Conservation (phyloP, 345 rosid genomes). For the Aethionema arabicum region DNA sequence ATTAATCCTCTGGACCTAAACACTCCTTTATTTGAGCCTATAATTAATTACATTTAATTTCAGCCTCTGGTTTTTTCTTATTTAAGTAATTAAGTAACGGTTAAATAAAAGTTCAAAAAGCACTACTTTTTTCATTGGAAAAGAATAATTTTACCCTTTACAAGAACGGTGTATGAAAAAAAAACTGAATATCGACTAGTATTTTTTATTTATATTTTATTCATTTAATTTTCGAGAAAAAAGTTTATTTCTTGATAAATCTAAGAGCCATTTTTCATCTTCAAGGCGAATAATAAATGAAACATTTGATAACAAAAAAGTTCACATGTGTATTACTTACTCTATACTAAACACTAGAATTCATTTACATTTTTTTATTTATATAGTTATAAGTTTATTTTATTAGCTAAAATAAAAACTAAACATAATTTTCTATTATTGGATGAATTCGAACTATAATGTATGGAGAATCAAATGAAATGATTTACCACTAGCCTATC, state of each 20-base stretch:
- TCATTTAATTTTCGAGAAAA: not conserved
- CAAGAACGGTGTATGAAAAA: too few species aligned
- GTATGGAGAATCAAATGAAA: too few species aligned
- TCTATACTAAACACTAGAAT: slow-evolving; percentile 25
- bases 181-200: not conserved
- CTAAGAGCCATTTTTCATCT: not conserved
- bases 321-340: not conserved
- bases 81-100: not conserved
- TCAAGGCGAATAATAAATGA: slow-evolving; percentile 2
- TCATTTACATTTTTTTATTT: slow-evolving; percentile 19
- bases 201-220: not conserved
- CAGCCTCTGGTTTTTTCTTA: not conserved
- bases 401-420: too few species aligned
- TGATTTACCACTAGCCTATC: too few species aligned
- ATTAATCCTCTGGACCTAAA: slow-evolving; percentile 1
- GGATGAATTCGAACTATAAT: too few species aligned
- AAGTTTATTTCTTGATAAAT: not conserved
- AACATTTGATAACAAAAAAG: slow-evolving; percentile 7
- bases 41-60: slow-evolving; percentile 3
- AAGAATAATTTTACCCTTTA: too few species aligned
- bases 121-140: too few species aligned
- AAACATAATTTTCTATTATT: too few species aligned
- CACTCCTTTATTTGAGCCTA: slow-evolving; percentile 20
- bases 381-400: too few species aligned
- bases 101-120: too few species aligned